Percentiles rank a stretch among this genome's conserved stretches.
phyloP scores from a whole-genome alignment of 2,329 filamentous ascomycete genomes.

The Fusarium continuum region DNA sequence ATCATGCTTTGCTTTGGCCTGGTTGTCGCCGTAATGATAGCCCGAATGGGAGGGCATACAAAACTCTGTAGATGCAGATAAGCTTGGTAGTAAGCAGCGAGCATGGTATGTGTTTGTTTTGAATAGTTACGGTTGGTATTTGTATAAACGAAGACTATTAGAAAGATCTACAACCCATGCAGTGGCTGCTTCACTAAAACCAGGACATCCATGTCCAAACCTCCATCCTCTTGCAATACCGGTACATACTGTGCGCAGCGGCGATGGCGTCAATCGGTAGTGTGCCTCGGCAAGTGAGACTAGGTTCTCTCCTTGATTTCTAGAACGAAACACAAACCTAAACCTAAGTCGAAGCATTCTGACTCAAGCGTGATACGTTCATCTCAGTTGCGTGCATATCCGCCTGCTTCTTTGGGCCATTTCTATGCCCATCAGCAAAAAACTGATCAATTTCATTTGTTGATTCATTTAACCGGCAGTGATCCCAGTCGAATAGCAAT shows the following conservation, averaged over 20 bases:
- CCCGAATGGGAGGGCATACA: constrained; percentile 26
- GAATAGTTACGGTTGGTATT: background rate
- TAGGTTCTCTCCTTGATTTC: background rate
- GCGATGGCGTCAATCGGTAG: constrained; percentile 3
- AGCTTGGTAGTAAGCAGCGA: background rate
- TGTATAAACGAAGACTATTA: too few relatives aligned
- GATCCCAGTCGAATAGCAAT: background rate
- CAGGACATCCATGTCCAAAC: background rate
- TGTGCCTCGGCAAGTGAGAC: constrained; percentile 8
- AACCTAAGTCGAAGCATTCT: background rate
- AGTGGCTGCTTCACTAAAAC: background rate
- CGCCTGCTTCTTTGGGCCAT: constrained; percentile 19
- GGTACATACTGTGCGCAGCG: constrained; percentile 1
- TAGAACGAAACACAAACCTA: background rate
- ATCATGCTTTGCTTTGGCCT: constrained; percentile 14
- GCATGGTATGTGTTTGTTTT: background rate
- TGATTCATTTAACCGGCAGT: background rate
- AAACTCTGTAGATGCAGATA: background rate
- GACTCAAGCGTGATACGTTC: constrained; percentile 21
- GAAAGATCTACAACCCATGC: background rate
- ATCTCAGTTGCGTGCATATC: constrained; percentile 11
- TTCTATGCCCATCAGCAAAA: constrained; percentile 5
- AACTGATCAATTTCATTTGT: background rate
- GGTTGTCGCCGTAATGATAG: constrained; percentile 29
- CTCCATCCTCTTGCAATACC: background rate